These are phyloP conservation scores for Vaccinium macrocarpon DNA, from an alignment of 148 eudicot genomes.

Conservation along the genomic window DNA sequence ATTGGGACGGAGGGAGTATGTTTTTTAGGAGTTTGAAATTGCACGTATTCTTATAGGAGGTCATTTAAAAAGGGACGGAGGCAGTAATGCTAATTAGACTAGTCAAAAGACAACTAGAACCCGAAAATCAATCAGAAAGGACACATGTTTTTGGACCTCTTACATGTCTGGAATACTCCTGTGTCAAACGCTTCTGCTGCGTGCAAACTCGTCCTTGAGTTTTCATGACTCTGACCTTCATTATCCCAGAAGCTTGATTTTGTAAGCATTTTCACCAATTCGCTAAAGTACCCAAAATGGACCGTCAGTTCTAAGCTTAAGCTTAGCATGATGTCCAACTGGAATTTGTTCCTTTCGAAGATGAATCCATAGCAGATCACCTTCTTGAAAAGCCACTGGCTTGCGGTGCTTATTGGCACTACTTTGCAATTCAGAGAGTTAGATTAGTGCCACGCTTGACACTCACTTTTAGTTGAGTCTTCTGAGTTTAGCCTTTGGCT, in stretches of 20 bases:
- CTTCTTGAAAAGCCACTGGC: neutral
- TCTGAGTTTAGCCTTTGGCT: too few relatives aligned
- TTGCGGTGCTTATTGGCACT: neutral
- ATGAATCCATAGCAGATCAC: slow-evolving; percentile 7
- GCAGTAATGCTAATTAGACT: too few relatives aligned
- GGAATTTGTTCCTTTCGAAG: neutral
- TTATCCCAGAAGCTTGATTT: neutral
- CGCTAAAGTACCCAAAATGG: neutral
- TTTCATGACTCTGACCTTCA: neutral
- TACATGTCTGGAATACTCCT: neutral
- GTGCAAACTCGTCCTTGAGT: neutral
- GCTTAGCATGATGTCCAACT: neutral
- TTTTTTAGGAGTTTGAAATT: too few relatives aligned
- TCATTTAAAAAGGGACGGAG: too few relatives aligned
- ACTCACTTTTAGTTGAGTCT: too few relatives aligned
- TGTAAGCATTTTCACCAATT: neutral
- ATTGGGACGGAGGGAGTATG: too few relatives aligned
- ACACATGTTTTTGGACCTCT: too few relatives aligned
- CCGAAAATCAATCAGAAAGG: too few relatives aligned
- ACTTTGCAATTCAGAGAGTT: too few relatives aligned
- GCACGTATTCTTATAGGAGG: too few relatives aligned
- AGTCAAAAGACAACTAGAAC: too few relatives aligned
- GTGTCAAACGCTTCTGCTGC: neutral
- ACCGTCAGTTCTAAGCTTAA: neutral
- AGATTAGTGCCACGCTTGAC: too few relatives aligned